Evolutionary conservation across 2,329 filamentous ascomycete genomes (phyloP).

Genomic region (Akanthomyces muscarius): DNA sequence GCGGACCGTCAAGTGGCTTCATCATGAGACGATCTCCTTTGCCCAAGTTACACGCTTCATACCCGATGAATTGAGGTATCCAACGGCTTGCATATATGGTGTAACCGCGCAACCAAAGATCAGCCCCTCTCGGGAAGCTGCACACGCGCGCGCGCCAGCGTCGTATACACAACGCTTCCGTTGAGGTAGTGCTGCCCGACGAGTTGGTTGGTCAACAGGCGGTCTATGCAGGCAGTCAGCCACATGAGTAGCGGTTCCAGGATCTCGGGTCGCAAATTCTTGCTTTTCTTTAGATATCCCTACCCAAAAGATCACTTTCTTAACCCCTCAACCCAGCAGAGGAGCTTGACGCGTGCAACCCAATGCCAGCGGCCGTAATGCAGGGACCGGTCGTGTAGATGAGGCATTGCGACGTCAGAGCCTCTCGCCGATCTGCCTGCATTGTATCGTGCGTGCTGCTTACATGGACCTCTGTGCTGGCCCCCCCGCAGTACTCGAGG

Average conservation of each 20-base stretch:
- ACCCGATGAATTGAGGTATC: too few species aligned
- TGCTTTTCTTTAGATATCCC: neutral
- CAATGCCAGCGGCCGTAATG: neutral
- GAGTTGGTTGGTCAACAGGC: constrained; percentile 6
- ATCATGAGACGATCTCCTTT: too few species aligned
- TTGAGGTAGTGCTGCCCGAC: neutral
- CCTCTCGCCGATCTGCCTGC: neutral
- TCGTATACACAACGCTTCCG: neutral
- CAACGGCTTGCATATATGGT: too few species aligned
- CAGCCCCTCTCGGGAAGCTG: neutral
- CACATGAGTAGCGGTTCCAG: constrained; percentile 1
- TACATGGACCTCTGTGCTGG: neutral
- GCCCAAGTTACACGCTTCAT: too few species aligned
- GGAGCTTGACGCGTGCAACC: too few species aligned
- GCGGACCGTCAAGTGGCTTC: too few species aligned
- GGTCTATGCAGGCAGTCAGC: neutral
- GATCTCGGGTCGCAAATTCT: neutral
- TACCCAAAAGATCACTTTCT: neutral
- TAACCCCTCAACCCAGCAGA: neutral
- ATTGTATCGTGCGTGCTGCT: neutral
- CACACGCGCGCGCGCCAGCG: neutral
- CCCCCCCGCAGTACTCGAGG: neutral
- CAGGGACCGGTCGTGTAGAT: neutral
- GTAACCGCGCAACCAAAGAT: too few species aligned
- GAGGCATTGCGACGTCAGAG: neutral